phyloP scores from a whole-genome alignment of 495 filamentous ascomycete species.

The Aspergillus leporis region DNA sequence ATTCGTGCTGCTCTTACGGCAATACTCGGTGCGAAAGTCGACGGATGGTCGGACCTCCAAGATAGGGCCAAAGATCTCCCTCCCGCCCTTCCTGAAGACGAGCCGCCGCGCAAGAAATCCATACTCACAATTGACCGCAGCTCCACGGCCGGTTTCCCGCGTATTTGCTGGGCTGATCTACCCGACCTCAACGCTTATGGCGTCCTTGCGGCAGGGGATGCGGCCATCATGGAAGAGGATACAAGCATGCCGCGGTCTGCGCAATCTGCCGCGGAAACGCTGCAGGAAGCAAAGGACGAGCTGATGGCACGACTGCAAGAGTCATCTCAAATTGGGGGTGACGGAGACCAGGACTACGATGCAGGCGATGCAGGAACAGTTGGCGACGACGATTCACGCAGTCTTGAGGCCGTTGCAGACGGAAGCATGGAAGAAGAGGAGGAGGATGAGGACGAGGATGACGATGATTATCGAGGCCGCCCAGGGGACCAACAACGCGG shows the following conservation, averaged over 20 bases:
- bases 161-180: conserved; percentile 49
- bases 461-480: conserved; percentile 77
- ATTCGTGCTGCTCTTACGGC: conserved; percentile 48
- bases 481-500: conserved; percentile 84
- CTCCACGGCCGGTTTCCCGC: conserved; percentile 44
- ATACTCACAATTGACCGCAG: conserved; percentile 49
- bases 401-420: conserved; percentile 47
- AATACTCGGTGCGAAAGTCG: conserved; percentile 48
- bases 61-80: conserved; percentile 44
- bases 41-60: conserved; percentile 49
- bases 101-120: conserved; percentile 41
- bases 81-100: conserved; percentile 42
- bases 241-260: conserved; percentile 53
- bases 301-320: conserved; percentile 58
- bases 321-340: conserved; percentile 44
- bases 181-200: conserved; percentile 47
- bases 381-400: conserved; percentile 50
- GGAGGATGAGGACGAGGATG: conserved; percentile 74
- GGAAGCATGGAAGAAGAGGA: conserved; percentile 57
- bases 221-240: conserved; percentile 47
- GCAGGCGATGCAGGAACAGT: conserved; percentile 49
- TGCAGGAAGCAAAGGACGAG: conserved; percentile 59
- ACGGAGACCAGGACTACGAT: conserved; percentile 48
- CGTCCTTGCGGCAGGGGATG: conserved; percentile 34
- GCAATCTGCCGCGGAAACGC: conserved; percentile 54